Percentiles rank a stretch among this genome's conserved stretches.
These are phyloP conservation scores for Fagus crenata DNA, from an alignment of 306 rosid species.

Conservation along the genomic window DNA sequence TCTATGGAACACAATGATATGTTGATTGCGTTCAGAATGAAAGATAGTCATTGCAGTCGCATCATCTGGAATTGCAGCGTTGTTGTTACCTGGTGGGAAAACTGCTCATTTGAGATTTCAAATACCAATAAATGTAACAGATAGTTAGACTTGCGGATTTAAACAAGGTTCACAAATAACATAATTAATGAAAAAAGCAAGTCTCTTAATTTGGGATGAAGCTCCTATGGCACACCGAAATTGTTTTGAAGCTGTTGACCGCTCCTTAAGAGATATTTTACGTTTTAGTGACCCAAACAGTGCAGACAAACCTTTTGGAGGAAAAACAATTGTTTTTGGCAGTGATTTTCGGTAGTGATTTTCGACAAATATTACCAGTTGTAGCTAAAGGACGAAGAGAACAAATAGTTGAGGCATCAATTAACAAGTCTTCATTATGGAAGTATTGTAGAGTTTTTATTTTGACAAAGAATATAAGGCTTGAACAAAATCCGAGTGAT, in stretches of 20 bases:
- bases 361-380: background rate
- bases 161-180: background rate
- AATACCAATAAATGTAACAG: background rate
- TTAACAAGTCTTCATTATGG: conserved; percentile 1
- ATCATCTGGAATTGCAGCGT: background rate
- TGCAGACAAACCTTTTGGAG: background rate
- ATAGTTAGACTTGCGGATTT: background rate
- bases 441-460: background rate
- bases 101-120: conserved; percentile 10
- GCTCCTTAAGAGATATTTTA: background rate
- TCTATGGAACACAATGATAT: background rate
- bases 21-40: background rate
- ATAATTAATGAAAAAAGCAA: background rate
- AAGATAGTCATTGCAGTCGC: background rate
- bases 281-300: background rate
- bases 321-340: background rate
- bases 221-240: background rate
- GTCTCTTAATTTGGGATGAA: background rate
- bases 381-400: background rate
- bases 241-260: background rate
- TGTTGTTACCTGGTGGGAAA: background rate
- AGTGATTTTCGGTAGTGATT: conserved; percentile 11
- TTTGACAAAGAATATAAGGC: background rate
- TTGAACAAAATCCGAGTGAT: background rate
- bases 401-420: background rate